These are phyloP conservation scores for Aspergillus bombycis DNA, from an alignment of 2,329 filamentous ascomycete genomes.

Conservation along the genomic window DNA sequence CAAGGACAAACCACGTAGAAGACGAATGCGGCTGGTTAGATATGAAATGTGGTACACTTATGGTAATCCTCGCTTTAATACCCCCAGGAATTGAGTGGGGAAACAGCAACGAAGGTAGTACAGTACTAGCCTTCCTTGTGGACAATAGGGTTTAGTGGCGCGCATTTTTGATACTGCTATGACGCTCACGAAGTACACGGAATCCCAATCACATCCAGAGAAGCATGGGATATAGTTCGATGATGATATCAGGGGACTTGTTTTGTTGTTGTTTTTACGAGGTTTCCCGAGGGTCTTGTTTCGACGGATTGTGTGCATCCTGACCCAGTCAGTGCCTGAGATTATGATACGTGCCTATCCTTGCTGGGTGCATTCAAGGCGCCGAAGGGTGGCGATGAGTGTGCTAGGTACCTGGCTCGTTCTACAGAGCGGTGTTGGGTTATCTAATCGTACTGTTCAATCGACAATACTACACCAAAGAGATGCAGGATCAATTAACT, in stretches of 20 bases:
- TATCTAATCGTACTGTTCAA: background rate
- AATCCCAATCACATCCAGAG: background rate
- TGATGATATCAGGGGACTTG: background rate
- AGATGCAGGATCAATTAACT: no score
- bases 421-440: background rate
- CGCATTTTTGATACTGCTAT: background rate
- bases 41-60: background rate
- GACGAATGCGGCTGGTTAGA: background rate
- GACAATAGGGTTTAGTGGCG: background rate
- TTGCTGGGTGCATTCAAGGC: background rate
- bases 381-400: background rate
- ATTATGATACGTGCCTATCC: background rate
- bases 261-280: background rate
- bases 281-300: background rate
- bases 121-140: background rate
- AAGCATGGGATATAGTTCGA: background rate
- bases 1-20: background rate
- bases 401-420: background rate
- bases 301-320: background rate
- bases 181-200: background rate
- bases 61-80: background rate
- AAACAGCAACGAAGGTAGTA: background rate
- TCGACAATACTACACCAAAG: background rate
- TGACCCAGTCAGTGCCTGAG: background rate
- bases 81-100: background rate